A percentile compares a stretch with the other conserved stretches of the same genome.
These are phyloP conservation scores for Mycena indigotica DNA, from an alignment of 768 basidiomycete species.

Conservation along the genomic window DNA sequence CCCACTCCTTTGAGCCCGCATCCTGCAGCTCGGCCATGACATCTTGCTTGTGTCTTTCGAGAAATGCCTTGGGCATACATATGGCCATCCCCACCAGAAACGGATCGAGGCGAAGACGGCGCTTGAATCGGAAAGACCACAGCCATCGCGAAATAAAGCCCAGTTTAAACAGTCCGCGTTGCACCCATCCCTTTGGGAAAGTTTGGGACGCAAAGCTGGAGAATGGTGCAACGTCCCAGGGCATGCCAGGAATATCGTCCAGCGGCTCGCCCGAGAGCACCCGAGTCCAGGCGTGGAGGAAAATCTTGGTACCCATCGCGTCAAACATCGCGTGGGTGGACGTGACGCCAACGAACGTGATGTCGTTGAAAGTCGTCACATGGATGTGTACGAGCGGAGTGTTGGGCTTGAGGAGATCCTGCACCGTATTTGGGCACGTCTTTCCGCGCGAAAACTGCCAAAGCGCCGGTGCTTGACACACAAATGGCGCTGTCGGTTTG, in stretches of 20 bases:
- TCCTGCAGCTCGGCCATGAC: slow-evolving; percentile 7
- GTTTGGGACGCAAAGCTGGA: neutral
- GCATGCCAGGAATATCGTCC: slow-evolving; percentile 11
- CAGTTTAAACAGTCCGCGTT: neutral
- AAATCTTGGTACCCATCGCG: neutral
- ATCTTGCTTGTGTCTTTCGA: slow-evolving; percentile 2
- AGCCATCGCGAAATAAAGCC: neutral
- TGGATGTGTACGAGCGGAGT: slow-evolving; percentile 4
- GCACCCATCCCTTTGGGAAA: slow-evolving; percentile 1
- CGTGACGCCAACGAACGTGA: slow-evolving; percentile 11
- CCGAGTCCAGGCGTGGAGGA: slow-evolving; percentile 12
- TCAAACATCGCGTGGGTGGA: slow-evolving; percentile 1
- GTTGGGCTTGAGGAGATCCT: neutral
- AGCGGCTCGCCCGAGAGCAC: slow-evolving; percentile 1
- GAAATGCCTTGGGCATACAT: slow-evolving; percentile 7
- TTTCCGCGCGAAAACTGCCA: slow-evolving; percentile 1
- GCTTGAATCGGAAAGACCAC: no score
- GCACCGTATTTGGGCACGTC: slow-evolving; percentile 1
- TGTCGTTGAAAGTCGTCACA: slow-evolving; percentile 9
- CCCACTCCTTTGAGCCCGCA: slow-evolving; percentile 3
- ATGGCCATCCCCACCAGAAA: neutral
- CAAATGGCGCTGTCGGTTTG: neutral
- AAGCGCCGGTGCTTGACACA: neutral
- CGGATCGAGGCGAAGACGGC: no score
- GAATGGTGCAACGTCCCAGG: slow-evolving; percentile 5